phyloP scores from a whole-genome alignment of 2,329 filamentous ascomycete genomes.

The Pyrenophora seminiperda region DNA sequence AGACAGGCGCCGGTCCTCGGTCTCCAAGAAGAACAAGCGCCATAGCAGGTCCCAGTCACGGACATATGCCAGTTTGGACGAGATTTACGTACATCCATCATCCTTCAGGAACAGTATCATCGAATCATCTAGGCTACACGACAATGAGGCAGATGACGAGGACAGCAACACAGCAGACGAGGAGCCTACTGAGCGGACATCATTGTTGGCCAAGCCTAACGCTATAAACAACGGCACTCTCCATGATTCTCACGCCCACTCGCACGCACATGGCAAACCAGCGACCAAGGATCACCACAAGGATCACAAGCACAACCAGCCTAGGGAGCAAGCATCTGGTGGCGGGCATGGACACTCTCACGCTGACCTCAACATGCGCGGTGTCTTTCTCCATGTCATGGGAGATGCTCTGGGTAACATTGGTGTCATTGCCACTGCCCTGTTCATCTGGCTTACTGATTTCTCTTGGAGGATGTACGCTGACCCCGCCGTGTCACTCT shows the following conservation, averaged over 20 bases:
- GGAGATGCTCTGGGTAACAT: constrained; percentile 86
- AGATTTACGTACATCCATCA: constrained; percentile 83
- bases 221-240: constrained; percentile 31
- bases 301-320: constrained; percentile 80
- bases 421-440: constrained; percentile 79
- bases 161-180: constrained; percentile 56
- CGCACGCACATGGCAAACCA: constrained; percentile 14
- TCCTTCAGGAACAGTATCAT: constrained; percentile 94
- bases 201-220: constrained; percentile 45
- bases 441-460: constrained; percentile 89
- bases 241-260: constrained; percentile 12
- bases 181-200: constrained; percentile 46
- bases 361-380: constrained; percentile 92
- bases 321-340: constrained; percentile 63
- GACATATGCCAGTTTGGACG: constrained; percentile 63
- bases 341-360: constrained; percentile 77
- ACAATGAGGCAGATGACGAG: constrained; percentile 60
- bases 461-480: constrained; percentile 84
- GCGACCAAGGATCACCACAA: constrained; percentile 58
- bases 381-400: constrained; percentile 71
- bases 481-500: constrained; percentile 87
- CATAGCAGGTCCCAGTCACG: constrained; percentile 65
- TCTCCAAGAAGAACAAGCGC: constrained; percentile 55
- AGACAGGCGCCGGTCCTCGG: constrained; percentile 30
- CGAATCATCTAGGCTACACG: constrained; percentile 70